phyloP scores from a whole-genome alignment of 2,329 filamentous ascomycete species.

The Diaporthe citri region DNA sequence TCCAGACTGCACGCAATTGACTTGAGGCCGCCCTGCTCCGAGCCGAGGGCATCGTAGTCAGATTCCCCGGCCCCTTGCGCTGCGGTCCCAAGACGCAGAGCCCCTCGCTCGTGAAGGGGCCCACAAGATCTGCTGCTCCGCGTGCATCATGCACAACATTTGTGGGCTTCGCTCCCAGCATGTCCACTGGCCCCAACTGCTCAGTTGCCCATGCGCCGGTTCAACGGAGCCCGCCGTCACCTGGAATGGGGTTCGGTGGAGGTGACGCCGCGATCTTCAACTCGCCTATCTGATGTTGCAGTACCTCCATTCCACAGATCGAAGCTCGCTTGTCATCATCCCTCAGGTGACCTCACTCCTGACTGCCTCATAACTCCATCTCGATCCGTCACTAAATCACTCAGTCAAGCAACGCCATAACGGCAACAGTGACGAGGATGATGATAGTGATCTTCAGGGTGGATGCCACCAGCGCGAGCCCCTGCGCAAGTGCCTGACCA shows the following conservation, averaged over 20 bases:
- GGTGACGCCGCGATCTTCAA: slow-evolving; percentile 24
- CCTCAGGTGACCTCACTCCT: neutral
- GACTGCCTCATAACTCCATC: neutral
- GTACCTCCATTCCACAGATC: slow-evolving; percentile 23
- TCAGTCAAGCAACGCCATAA: neutral
- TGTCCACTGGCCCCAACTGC: neutral
- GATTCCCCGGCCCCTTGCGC: neutral
- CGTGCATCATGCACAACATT: slow-evolving; percentile 22
- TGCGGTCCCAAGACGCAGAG: slow-evolving; percentile 2
- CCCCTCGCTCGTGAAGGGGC: neutral
- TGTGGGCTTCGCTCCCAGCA: slow-evolving; percentile 19
- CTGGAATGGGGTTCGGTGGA: slow-evolving; percentile 21
- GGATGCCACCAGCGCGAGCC: slow-evolving; percentile 18
- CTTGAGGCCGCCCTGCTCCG: neutral
- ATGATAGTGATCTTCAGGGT: slow-evolving; percentile 27
- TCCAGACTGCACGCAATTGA: neutral
- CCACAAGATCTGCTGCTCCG: slow-evolving; percentile 23
- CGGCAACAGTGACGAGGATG: neutral
- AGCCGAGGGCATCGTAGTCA: neutral
- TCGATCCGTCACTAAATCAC: neutral
- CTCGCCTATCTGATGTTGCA: slow-evolving; percentile 29
- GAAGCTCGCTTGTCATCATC: neutral
- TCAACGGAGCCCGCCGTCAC: slow-evolving; percentile 19
- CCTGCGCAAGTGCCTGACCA: slow-evolving; percentile 19
- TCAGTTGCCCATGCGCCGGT: neutral